These are phyloP conservation scores for Kwoniella shandongensis DNA, from an alignment of 768 basidiomycete species.

Conservation along the genomic window DNA sequence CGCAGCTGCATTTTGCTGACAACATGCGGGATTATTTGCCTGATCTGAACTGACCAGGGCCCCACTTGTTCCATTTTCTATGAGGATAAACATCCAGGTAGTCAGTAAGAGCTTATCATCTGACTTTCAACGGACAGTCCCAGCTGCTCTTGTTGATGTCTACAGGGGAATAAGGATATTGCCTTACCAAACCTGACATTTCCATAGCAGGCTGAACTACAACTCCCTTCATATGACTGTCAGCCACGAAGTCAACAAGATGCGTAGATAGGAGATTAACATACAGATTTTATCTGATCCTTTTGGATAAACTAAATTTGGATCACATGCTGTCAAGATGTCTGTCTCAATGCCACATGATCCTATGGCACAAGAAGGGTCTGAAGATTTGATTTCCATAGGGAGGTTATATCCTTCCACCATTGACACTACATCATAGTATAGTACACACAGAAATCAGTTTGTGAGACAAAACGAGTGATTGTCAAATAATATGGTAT, in stretches of 20 bases:
- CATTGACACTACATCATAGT: slow-evolving; percentile 28
- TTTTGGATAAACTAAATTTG: slow-evolving; percentile 24
- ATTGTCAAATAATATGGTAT: too few relatives aligned
- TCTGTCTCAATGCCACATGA: slow-evolving; percentile 27
- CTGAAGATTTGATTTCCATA: slow-evolving; percentile 22
- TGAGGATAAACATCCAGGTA: too few relatives aligned
- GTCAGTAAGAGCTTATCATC: too few relatives aligned
- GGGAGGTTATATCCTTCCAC: slow-evolving; percentile 39
- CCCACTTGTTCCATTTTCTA: slow-evolving; percentile 6
- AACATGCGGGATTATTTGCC: slow-evolving; percentile 17
- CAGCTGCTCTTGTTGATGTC: neutral
- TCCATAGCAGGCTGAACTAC: slow-evolving; percentile 19
- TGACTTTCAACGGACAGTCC: too few relatives aligned
- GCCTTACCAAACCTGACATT: slow-evolving; percentile 22
- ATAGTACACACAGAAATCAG: neutral
- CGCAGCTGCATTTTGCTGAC: slow-evolving; percentile 4
- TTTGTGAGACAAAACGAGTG: too few relatives aligned
- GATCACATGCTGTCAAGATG: slow-evolving; percentile 29
- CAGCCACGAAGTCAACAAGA: too few relatives aligned
- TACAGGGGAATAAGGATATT: neutral
- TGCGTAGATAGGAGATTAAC: too few relatives aligned
- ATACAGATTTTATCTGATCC: slow-evolving; percentile 30
- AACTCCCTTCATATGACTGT: slow-evolving; percentile 31
- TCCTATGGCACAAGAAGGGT: slow-evolving; percentile 13
- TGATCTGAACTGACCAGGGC: slow-evolving; percentile 2